Percentiles rank a stretch among this genome's conserved stretches.
Evolutionary conservation across 768 basidiomycete genomes (phyloP).

Genomic region (Tylopilus intermedius): DNA sequence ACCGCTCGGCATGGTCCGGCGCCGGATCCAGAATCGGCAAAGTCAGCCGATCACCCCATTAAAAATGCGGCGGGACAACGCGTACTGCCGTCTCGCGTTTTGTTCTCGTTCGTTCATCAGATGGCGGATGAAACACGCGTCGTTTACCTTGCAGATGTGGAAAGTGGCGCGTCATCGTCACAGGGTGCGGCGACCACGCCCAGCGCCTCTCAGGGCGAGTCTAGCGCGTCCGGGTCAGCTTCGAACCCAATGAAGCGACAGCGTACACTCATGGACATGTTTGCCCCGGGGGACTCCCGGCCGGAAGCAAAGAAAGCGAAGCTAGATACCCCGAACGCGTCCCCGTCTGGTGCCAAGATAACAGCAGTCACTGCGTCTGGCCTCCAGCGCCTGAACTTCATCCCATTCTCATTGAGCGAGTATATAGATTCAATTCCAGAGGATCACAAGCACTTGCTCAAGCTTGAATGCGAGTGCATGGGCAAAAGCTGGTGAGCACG

Average conservation of each 20-base stretch:
- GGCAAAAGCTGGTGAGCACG: constrained; percentile 58
- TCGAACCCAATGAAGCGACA: constrained; percentile 46
- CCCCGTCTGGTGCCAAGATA: constrained; percentile 15
- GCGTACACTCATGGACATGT: constrained; percentile 63
- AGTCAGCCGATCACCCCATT: not conserved
- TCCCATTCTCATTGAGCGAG: constrained; percentile 59
- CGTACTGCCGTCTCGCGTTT: constrained; percentile 12
- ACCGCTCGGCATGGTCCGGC: not conserved
- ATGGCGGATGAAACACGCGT: constrained; percentile 27
- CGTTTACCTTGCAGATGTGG: constrained; percentile 46
- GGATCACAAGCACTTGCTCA: constrained; percentile 53
- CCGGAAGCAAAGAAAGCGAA: constrained; percentile 46
- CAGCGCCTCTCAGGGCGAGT: constrained; percentile 21
- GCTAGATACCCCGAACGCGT: constrained; percentile 25
- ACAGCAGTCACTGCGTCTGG: constrained; percentile 11
- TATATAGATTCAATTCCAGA: constrained; percentile 52
- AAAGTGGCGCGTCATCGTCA: constrained; percentile 17
- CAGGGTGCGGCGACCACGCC: constrained; percentile 14
- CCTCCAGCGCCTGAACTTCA: constrained; percentile 48
- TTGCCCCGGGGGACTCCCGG: constrained; percentile 33
- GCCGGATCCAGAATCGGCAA: constrained; percentile 12
- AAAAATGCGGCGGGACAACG: constrained; percentile 6
- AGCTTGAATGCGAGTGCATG: constrained; percentile 69
- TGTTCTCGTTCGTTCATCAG: constrained; percentile 3
- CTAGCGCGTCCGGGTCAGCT: constrained; percentile 16